phyloP scores from a whole-genome alignment of 768 basidiomycete species.

The Amanita phalloides region DNA sequence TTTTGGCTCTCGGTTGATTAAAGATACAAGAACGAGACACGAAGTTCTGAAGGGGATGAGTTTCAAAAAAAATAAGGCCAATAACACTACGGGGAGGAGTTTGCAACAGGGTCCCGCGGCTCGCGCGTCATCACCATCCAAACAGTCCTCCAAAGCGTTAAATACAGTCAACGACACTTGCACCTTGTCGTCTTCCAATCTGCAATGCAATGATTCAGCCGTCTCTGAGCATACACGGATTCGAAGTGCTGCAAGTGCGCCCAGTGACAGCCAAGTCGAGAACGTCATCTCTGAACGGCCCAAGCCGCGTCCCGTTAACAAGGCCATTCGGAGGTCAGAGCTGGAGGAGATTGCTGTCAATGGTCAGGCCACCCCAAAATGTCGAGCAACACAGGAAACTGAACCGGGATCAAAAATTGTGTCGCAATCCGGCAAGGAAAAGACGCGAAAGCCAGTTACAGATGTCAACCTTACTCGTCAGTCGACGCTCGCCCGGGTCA shows the following conservation, averaged over 20 bases:
- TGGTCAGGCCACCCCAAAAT: not conserved
- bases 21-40: not conserved
- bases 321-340: not conserved
- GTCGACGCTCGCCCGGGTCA: not conserved
- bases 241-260: not conserved
- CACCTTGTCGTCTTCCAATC: not conserved
- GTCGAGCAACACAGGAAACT: not conserved
- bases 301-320: not conserved
- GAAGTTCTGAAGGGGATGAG: not conserved
- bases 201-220: not conserved
- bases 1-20: not conserved
- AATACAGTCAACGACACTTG: not conserved
- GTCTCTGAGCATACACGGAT: not conserved
- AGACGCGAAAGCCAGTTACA: not conserved
- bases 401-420: not conserved
- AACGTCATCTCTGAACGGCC: not conserved
- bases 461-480: not conserved
- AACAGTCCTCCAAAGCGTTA: not conserved
- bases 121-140: not conserved
- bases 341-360: constrained; percentile 1
- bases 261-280: not conserved
- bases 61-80: not conserved
- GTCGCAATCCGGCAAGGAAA: not conserved
- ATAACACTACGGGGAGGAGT: not conserved
- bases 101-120: not conserved